Evolutionary conservation across 805 yeast species (phyloP), one percentile per base, ranked within the genome.

Genomic region (Candida awuae): DNA sequence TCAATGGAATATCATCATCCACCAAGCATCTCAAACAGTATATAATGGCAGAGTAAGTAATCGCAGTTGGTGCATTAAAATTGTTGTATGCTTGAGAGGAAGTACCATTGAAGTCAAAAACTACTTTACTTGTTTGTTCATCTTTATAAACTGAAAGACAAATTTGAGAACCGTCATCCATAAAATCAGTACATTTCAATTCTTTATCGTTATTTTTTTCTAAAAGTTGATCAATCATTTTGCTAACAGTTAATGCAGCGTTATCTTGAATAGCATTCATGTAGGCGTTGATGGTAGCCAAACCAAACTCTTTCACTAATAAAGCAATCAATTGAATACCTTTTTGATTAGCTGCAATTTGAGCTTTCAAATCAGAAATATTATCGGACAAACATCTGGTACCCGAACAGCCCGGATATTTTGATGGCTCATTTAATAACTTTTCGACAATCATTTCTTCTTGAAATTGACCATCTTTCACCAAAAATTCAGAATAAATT

Each of bases 51-150:
- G 95, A 83, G 53, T 77, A 77, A 2, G 95, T 80, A 46, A 92
- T 85, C 0, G 97, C 94, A 47, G 70, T 75, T 1, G 98, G 97
- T 0, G 97, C 96, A 59, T 92, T 90, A 60, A 85, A 69, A 57
- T 90, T 90, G 20, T 94, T 94, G 56, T 84, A 82, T 35, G 84
- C 73, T 56, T 90, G 94, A n/a, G 79, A 76, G 4, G 94, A 83
- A 0, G 95, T 82, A 13, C 92, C 95, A 1, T 73, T 66, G 53
- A 90, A 90, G 58, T 90, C 96, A 59, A 88, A 85, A 13, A 68
- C 63, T 15, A 90, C 86, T 21, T 70, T 66, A 1, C 82, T 65
- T 6, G 65, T 67, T 3, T 61, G 57, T 3, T 32, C 6, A 45
- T 68, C 66, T 37, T 75, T 68, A 1, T 66, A 59, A 16, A 84